phyloP scores from a whole-genome alignment of 2,329 filamentous ascomycete genomes.

The Sporothrix humicola region DNA sequence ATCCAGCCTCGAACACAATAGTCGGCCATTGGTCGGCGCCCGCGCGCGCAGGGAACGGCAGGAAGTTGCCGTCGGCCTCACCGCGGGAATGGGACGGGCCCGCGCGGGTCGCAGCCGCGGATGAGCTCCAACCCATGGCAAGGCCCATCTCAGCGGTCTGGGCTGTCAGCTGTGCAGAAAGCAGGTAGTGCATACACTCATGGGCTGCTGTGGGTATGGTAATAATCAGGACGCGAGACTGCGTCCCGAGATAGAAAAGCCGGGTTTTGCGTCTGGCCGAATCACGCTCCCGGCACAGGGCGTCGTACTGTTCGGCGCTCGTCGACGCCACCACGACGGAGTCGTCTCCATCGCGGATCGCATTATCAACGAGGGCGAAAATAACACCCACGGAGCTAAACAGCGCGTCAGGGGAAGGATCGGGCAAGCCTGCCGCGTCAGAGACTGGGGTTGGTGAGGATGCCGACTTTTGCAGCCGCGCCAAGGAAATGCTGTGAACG shows the following conservation, averaged over 20 bases:
- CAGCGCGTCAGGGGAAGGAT: slow-evolving; percentile 7
- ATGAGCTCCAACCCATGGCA: background rate
- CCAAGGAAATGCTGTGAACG: background rate
- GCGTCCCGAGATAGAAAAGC: slow-evolving; percentile 17
- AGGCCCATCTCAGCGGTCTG: slow-evolving; percentile 3
- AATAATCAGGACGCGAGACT: slow-evolving; percentile 1
- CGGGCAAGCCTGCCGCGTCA: background rate
- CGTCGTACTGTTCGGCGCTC: slow-evolving; percentile 14
- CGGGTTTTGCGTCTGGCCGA: slow-evolving; percentile 9
- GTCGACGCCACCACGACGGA: slow-evolving; percentile 10
- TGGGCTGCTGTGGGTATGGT: slow-evolving; percentile 13
- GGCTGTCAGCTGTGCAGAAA: background rate
- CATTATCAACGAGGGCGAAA: slow-evolving; percentile 18
- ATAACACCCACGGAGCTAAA: slow-evolving; percentile 1
- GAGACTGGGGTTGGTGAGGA: background rate
- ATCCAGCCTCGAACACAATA: slow-evolving; percentile 13
- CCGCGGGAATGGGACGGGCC: slow-evolving; percentile 3
- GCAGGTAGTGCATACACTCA: background rate
- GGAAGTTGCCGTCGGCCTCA: background rate
- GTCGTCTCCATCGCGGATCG: slow-evolving; percentile 14
- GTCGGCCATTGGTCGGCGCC: slow-evolving; percentile 22
- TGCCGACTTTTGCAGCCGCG: background rate
- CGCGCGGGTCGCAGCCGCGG: slow-evolving; percentile 8
- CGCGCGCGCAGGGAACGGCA: slow-evolving; percentile 11
- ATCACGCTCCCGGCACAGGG: slow-evolving; percentile 12